Base-by-base conservation (phyloP, 2,329 filamentous ascomycete species). In the Exophiala bonariae region DNA sequence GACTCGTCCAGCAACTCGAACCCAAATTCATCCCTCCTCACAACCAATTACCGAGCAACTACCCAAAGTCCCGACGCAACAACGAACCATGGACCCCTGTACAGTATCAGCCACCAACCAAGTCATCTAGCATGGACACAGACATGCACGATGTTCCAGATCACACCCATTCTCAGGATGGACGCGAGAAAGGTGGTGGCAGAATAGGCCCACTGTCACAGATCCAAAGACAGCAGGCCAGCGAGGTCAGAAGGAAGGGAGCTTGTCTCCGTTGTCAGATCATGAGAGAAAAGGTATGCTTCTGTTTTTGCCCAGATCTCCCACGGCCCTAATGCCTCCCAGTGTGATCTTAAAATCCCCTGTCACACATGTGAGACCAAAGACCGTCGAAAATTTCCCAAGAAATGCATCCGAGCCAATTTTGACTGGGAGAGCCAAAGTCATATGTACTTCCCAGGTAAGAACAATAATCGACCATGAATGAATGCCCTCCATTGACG, bases 191-290 rank as follows among this genome's bases (percentile, higher is more conserved):
- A 38, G 43, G 38, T 16, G 43, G 48, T 18, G 37, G 46, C 20
- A 33, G 54, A 33, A 53, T 34, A 16, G 45, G 54, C 11, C 54
- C 54, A 14, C 37, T 56, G 17, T 47, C 47, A 9, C 42, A 19
- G 20, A 26, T 14, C 17, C 38, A 47, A 36, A 46, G 50, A 36
- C 39, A 50, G 40, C 38, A 48, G 14, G 50, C 54, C 4, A 49
- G 46, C 23, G 49, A 52, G 5, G 54, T 56, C 8, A 50, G 54
- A 26, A 45, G 42, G 16, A 39, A 40, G 4, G 48, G 54, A 26
- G 54, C 54, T 31, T 56, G 54, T 23, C 51, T 56, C 17, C 54
- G 54, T 9, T 57, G 54, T 32, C 39, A 32, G 8, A 49, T 52
- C 32, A 57, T 54, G 49, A 57, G 41, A 34, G 54, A 57, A 41